A percentile compares a stretch with the other conserved stretches of the same genome.
Evolutionary conservation across 1,284 basidiomycete genomes (phyloP).

Genomic region (Ceratobasidium sp.): DNA sequence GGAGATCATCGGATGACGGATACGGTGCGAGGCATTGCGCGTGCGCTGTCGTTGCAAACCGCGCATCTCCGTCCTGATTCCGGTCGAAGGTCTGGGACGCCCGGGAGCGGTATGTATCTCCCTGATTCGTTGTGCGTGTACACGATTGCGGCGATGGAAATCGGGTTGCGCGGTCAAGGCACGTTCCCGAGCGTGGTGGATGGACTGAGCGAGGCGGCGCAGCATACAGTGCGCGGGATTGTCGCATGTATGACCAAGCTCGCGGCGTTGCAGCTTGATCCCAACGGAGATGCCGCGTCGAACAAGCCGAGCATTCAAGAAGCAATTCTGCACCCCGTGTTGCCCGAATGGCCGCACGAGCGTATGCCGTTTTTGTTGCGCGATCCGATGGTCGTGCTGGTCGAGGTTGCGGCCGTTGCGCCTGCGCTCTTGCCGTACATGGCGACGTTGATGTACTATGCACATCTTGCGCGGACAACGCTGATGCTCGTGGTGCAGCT

Average conservation of each 20-base stretch:
- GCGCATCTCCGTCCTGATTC: conserved; percentile 78
- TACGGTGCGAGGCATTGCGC: conserved; percentile 77
- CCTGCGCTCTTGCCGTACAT: conserved; percentile 90
- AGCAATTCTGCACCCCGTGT: conserved; percentile 85
- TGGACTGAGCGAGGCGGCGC: conserved; percentile 74
- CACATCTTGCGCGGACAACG: conserved; percentile 85
- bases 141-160: conserved; percentile 85
- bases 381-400: conserved; percentile 87
- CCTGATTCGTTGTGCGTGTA: conserved; percentile 93
- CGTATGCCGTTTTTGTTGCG: conserved; percentile 81
- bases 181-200: conserved; percentile 70
- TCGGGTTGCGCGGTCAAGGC: conserved; percentile 78
- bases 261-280: conserved; percentile 74
- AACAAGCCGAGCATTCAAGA: conserved; percentile 66
- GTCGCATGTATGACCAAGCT: conserved; percentile 77
- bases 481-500: conserved; percentile 84
- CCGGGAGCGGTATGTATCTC: conserved; percentile 84
- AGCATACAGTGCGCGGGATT: conserved; percentile 73
- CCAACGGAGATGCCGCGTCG: conserved; percentile 77
- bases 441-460: conserved; percentile 87
- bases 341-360: conserved; percentile 88
- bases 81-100: conserved; percentile 77
- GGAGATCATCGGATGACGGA: conserved; percentile 82
- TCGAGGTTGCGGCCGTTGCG: conserved; percentile 88
- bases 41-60: conserved; percentile 78